Evolutionary conservation across 495 filamentous ascomycete species (phyloP).

Genomic region (Daldinia vernicosa): DNA sequence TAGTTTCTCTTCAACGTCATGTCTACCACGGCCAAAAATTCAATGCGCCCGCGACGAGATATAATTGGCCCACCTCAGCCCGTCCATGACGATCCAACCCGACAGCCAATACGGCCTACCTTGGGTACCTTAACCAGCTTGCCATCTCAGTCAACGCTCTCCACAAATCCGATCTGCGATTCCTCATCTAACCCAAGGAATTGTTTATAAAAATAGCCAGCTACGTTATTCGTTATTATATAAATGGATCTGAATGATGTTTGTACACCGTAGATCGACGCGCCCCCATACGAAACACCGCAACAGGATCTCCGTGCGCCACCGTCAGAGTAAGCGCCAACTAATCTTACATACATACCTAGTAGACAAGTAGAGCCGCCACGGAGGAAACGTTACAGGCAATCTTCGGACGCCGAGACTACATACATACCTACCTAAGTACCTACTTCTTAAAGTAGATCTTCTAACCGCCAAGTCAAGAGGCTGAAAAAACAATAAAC

Average conservation of each 20-base stretch:
- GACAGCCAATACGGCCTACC: constrained; percentile 6
- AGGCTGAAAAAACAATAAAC: not conserved
- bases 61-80: constrained; percentile 15
- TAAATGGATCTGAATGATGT: not conserved
- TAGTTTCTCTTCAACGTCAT: constrained; percentile 34
- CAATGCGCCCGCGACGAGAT: not conserved
- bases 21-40: not conserved
- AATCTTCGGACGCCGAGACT: not conserved
- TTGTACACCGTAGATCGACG: not conserved
- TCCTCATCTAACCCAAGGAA: not conserved
- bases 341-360: not conserved
- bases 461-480: not conserved
- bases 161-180: constrained; percentile 28
- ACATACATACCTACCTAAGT: not conserved
- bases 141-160: constrained; percentile 12
- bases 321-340: not conserved
- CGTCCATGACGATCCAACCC: constrained; percentile 24
- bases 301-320: not conserved
- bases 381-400: not conserved
- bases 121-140: not conserved
- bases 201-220: not conserved
- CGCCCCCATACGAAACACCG: not conserved
- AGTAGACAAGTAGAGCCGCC: not conserved
- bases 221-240: no score
- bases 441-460: no score